Evolutionary conservation across 169 alveolate species (phyloP).

Genomic region (Cryptosporidium sp.): DNA sequence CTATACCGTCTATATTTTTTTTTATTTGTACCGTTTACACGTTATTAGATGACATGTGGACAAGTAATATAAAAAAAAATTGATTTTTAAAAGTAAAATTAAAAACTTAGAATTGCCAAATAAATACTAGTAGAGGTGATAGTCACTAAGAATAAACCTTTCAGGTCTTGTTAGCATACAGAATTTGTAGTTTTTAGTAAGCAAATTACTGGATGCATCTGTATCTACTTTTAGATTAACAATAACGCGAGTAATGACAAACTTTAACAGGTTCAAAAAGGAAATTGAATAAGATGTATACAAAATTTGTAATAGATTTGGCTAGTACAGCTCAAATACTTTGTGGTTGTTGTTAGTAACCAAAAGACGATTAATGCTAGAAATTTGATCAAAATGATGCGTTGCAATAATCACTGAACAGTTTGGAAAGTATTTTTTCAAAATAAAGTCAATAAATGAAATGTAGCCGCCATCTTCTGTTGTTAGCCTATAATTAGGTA

Average conservation of each 20-base stretch:
- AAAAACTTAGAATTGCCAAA: neutral
- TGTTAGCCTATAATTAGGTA: conserved; percentile 4
- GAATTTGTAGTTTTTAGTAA: too few relatives aligned
- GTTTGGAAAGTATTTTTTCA: conserved; percentile 41
- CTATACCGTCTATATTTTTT: neutral
- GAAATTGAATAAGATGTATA: neutral
- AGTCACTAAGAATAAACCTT: too few relatives aligned
- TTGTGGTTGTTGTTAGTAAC: neutral
- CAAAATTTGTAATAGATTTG: neutral
- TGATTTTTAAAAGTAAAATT: neutral
- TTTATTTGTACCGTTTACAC: neutral
- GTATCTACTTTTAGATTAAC: neutral
- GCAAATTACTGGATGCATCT: too few relatives aligned
- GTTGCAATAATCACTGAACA: conserved; percentile 55
- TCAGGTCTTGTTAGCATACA: neutral
- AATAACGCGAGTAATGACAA: neutral
- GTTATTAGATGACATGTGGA: neutral
- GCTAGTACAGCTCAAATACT: neutral
- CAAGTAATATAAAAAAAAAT: neutral
- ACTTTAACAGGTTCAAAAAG: neutral
- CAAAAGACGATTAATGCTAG: conserved; percentile 34
- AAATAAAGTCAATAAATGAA: conserved; percentile 28
- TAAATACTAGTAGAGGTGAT: too few relatives aligned
- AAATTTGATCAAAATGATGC: conserved; percentile 34
- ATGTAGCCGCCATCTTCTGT: conserved; percentile 3